Conservation (phyloP, 2,329 filamentous ascomycete species). For the Fusarium verrucosum region DNA sequence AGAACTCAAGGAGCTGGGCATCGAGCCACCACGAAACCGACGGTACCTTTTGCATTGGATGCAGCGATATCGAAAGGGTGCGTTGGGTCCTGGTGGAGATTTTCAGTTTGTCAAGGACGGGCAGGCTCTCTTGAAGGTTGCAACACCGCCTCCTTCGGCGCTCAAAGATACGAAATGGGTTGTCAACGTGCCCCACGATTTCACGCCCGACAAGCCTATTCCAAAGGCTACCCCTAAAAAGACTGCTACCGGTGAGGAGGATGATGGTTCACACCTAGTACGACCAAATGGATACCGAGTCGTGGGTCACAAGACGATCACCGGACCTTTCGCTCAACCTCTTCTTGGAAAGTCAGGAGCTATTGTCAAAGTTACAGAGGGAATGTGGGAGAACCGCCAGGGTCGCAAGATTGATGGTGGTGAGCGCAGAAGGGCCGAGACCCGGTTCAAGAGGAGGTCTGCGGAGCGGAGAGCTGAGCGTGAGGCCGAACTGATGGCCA, state of each 20-base stretch:
- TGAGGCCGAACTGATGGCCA: conserved; percentile 52
- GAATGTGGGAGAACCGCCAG: conserved; percentile 89
- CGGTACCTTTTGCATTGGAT: conserved; percentile 89
- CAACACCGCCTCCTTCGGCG: conserved; percentile 51
- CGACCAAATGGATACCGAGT: conserved; percentile 67
- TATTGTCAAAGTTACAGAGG: conserved; percentile 77
- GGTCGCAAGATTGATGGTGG: conserved; percentile 96
- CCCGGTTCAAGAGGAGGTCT: conserved; percentile 85
- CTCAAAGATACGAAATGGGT: conserved; percentile 60
- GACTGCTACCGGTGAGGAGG: background rate
- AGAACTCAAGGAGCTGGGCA: conserved; percentile 82
- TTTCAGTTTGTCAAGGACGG: conserved; percentile 73
- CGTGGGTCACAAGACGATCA: conserved; percentile 72
- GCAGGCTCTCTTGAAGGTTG: conserved; percentile 61
- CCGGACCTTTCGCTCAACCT: conserved; percentile 77
- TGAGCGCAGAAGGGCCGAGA: conserved; percentile 86
- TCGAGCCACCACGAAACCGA: conserved; percentile 84
- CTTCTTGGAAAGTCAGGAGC: conserved; percentile 73
- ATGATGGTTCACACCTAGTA: conserved; percentile 26
- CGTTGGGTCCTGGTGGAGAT: conserved; percentile 85
- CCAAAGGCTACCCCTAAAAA: conserved; percentile 32
- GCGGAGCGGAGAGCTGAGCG: conserved; percentile 78
- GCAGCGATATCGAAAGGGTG: conserved; percentile 80
- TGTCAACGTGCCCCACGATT: conserved; percentile 62
- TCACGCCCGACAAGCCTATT: conserved; percentile 46